These are phyloP conservation scores for Jasminum sambac DNA, from an alignment of 257 asterid genomes.

Conservation along the genomic window DNA sequence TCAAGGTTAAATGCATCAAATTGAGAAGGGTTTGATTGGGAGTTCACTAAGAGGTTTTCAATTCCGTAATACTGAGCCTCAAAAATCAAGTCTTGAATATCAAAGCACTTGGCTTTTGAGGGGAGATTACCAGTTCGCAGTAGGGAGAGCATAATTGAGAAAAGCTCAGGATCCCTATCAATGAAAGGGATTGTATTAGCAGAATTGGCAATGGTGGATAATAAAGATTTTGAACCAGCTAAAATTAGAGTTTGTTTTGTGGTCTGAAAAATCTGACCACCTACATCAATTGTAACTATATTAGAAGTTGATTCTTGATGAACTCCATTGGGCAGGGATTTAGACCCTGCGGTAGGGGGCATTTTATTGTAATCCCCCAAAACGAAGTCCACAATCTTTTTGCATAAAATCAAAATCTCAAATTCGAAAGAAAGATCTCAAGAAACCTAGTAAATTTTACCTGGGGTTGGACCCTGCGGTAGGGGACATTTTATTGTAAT, in stretches of 20 bases:
- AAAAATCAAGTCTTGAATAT: conserved; percentile 73
- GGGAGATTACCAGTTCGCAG: conserved; percentile 87
- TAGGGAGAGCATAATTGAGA: conserved; percentile 78
- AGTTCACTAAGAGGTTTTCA: conserved; percentile 55
- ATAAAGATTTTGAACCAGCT: conserved; percentile 71
- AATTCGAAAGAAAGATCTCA: neutral
- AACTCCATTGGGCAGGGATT: conserved; percentile 30
- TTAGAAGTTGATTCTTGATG: conserved; percentile 44
- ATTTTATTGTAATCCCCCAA: conserved; percentile 32
- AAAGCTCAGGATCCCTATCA: conserved; percentile 87
- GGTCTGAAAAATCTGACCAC: conserved; percentile 91
- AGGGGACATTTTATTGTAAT: conserved; percentile 60
- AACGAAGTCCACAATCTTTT: conserved; percentile 10
- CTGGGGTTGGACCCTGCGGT: conserved; percentile 48
- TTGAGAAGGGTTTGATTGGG: conserved; percentile 73
- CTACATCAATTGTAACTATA: conserved; percentile 77
- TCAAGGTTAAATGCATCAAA: conserved; percentile 88
- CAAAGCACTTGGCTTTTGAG: conserved; percentile 72
- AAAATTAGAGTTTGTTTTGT: conserved; percentile 73
- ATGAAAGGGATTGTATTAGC: conserved; percentile 49
- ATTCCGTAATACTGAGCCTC: conserved; percentile 83
- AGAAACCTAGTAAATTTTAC: neutral
- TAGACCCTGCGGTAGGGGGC: conserved; percentile 67
- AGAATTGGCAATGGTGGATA: conserved; percentile 50
- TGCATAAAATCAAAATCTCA: neutral